Evolutionary conservation across 495 filamentous ascomycete species (phyloP).

Genomic region (Penicillium canariense): DNA sequence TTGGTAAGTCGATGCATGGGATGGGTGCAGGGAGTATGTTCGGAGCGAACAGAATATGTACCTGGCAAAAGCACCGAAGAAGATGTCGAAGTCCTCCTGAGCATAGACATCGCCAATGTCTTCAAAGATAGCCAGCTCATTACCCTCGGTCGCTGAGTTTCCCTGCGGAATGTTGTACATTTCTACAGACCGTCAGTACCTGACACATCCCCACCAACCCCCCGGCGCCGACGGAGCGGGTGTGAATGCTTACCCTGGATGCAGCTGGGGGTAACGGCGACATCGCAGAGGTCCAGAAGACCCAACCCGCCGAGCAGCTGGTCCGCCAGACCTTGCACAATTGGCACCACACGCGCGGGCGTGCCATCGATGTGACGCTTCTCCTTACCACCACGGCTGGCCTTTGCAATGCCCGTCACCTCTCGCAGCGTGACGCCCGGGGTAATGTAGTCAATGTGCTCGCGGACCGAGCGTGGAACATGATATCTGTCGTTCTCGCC

Average conservation of each 20-base stretch:
- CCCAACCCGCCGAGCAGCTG: slow-evolving; percentile 10
- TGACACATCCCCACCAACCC: too few species aligned
- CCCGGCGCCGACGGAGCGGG: too few species aligned
- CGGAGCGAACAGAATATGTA: slow-evolving; percentile 1
- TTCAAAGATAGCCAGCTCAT: slow-evolving; percentile 48
- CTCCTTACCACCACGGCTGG: background rate
- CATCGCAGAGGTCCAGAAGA: slow-evolving; percentile 23
- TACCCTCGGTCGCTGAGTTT: slow-evolving; percentile 32
- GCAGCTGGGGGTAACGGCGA: slow-evolving; percentile 32
- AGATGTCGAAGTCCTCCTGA: slow-evolving; percentile 58
- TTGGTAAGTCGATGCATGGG: background rate
- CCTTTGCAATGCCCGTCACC: slow-evolving; percentile 12
- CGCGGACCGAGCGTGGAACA: slow-evolving; percentile 47
- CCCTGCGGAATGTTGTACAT: slow-evolving; percentile 46
- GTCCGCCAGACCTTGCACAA: slow-evolving; percentile 28
- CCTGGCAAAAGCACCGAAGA: slow-evolving; percentile 45
- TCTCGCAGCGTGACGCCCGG: slow-evolving; percentile 40
- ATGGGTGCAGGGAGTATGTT: too few species aligned
- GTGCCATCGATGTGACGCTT: slow-evolving; percentile 18
- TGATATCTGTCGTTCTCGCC: slow-evolving; percentile 36
- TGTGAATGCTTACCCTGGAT: slow-evolving; percentile 24
- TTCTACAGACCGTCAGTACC: slow-evolving; percentile 25
- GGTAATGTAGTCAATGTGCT: slow-evolving; percentile 58
- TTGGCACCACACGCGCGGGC: slow-evolving; percentile 32
- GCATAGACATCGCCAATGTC: slow-evolving; percentile 42